A percentile compares a stretch with the other conserved stretches of the same genome.
Conservation (phyloP, 2,329 filamentous ascomycete genomes). For the Cyanodermella asteris region DNA sequence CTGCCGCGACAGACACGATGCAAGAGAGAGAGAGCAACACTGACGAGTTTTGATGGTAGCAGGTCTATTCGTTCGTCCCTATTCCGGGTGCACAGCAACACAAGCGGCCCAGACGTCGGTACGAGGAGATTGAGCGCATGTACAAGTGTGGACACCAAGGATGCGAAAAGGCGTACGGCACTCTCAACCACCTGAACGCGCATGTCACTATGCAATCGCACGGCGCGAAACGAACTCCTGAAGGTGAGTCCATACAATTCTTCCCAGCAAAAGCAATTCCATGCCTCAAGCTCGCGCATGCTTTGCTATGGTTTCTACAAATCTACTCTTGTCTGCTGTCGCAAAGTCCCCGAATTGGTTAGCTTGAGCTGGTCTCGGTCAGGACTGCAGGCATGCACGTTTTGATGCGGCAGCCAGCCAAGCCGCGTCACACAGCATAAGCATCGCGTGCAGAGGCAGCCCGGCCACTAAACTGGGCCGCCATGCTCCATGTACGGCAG, state of each 20-base stretch:
- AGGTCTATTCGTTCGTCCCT: conserved; percentile 95
- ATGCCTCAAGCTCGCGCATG: conserved; percentile 1
- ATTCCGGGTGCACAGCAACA: conserved; percentile 95
- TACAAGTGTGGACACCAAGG: conserved; percentile 99
- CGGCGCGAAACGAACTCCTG: conserved; percentile 79
- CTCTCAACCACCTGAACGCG: conserved; percentile 88
- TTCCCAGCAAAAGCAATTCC: conserved; percentile 2
- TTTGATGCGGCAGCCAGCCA: conserved; percentile 9
- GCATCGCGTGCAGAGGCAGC: conserved; percentile 20
- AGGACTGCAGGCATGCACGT: too few species aligned
- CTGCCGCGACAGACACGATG: not conserved
- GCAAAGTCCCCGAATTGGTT: conserved; percentile 18
- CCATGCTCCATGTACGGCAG: too few species aligned
- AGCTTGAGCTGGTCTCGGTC: too few species aligned
- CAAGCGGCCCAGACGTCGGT: conserved; percentile 78
- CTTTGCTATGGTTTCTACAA: conserved; percentile 7
- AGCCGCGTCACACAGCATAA: conserved; percentile 22
- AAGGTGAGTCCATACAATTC: conserved; percentile 45
- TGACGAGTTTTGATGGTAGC: conserved; percentile 20
- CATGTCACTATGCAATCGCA: conserved; percentile 99
- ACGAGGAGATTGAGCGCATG: conserved; percentile 98
- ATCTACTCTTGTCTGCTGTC: conserved; percentile 14
- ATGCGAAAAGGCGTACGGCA: conserved; percentile 96
- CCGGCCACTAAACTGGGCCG: too few species aligned
- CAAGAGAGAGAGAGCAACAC: not conserved